Conservation (phyloP, 805 yeast species). For the Candida glaebosa region DNA sequence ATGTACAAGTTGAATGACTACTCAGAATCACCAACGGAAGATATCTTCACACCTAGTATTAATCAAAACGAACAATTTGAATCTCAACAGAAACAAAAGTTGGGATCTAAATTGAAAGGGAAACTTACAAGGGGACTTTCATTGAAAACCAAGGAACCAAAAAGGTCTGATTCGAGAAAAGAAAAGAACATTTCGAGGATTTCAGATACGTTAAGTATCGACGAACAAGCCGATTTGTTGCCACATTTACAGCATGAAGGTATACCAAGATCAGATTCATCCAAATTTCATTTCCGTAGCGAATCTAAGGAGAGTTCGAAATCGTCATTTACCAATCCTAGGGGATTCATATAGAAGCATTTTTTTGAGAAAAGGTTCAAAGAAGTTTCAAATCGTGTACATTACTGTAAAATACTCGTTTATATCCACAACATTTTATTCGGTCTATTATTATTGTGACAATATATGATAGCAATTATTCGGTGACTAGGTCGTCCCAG, state of each 20-base stretch:
- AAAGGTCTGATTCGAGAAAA: constrained; percentile 9
- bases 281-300: constrained; percentile 6
- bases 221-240: constrained; percentile 9
- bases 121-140: constrained; percentile 44
- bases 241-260: constrained; percentile 7
- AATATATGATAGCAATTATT: constrained; percentile 1
- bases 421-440: background rate
- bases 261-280: constrained; percentile 1
- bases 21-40: constrained; percentile 9
- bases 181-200: constrained; percentile 15
- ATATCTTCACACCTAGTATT: constrained; percentile 30
- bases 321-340: background rate
- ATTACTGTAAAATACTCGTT: background rate
- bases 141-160: constrained; percentile 16
- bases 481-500: constrained; percentile 14
- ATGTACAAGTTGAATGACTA: constrained; percentile 47
- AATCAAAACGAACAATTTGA: constrained; percentile 22
- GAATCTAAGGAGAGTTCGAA: constrained; percentile 3
- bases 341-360: background rate
- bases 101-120: constrained; percentile 42
- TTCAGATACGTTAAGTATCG: constrained; percentile 22
- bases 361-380: too few species aligned
- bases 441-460: background rate
- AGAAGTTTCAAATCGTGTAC: too few species aligned
- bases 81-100: constrained; percentile 10